A percentile compares a stretch with the other conserved stretches of the same genome.
Conservation (phyloP, 495 filamentous ascomycete species). For the Penicillium mononematosum region DNA sequence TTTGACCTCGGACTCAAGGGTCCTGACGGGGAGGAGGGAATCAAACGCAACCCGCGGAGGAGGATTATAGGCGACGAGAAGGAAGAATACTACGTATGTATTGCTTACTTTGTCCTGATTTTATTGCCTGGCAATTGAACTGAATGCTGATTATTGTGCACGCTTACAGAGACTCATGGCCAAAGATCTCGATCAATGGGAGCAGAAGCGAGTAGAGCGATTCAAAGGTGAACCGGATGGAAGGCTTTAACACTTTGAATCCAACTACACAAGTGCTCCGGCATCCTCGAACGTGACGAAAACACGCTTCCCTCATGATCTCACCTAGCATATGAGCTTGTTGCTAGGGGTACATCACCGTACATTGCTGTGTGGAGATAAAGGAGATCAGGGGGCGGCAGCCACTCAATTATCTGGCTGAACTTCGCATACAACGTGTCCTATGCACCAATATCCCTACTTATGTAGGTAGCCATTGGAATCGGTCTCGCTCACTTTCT, state of each 20-base stretch:
- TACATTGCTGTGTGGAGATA: neutral
- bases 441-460: neutral
- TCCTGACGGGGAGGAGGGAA: constrained; percentile 44
- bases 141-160: constrained; percentile 15
- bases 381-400: neutral
- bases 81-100: constrained; percentile 91
- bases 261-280: neutral
- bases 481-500: neutral
- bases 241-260: constrained; percentile 53
- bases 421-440: neutral
- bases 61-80: constrained; percentile 57
- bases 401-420: neutral
- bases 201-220: constrained; percentile 87
- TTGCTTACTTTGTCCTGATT: neutral
- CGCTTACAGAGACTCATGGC: constrained; percentile 70
- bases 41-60: constrained; percentile 47
- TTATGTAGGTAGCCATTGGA: neutral
- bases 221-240: constrained; percentile 89
- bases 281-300: neutral
- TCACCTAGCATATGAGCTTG: constrained; percentile 5
- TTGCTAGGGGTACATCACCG: neutral
- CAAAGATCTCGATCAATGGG: constrained; percentile 94
- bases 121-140: constrained; percentile 14
- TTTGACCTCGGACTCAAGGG: constrained; percentile 67
- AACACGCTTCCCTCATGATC: neutral